A percentile compares a stretch with the other conserved stretches of the same genome.
phyloP scores from a whole-genome alignment of 345 rosid species.

The Gossypioides kirkii region DNA sequence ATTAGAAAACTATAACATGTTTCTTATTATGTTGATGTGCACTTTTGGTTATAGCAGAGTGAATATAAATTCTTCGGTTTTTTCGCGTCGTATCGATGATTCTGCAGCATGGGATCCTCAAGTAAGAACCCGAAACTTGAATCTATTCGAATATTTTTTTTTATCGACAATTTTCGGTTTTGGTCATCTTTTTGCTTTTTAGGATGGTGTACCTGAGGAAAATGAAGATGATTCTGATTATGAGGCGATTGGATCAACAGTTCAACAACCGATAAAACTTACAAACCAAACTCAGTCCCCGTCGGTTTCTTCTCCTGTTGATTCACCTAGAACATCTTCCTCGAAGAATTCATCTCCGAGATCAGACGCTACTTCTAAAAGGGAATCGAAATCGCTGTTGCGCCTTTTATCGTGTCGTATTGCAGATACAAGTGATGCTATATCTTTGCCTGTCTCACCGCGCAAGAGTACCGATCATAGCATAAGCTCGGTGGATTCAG shows the following conservation, averaged over 20 bases:
- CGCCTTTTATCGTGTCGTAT: conserved; percentile 29
- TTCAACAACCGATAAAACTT: conserved; percentile 17
- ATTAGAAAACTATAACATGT: not conserved
- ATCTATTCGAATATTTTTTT: not conserved
- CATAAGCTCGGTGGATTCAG: conserved; percentile 40
- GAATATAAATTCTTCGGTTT: conserved; percentile 24
- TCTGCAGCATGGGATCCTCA: conserved; percentile 29
- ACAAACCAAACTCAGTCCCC: conserved; percentile 24
- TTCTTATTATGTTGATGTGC: not conserved
- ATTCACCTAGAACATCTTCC: conserved; percentile 33
- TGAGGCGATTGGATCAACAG: conserved; percentile 22
- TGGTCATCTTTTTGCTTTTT: not conserved
- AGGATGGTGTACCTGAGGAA: conserved; percentile 34
- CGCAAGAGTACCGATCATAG: conserved; percentile 20
- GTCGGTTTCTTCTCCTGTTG: conserved; percentile 25
- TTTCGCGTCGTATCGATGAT: conserved; percentile 27
- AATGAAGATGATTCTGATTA: conserved; percentile 26
- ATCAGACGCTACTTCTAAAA: conserved; percentile 19
- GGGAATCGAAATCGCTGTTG: conserved; percentile 25
- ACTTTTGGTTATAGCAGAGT: conserved; percentile 31
- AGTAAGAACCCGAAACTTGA: conserved; percentile 26
- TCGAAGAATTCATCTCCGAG: conserved; percentile 33
- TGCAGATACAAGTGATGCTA: conserved; percentile 19
- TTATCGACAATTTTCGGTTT: not conserved
- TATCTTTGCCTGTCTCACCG: conserved; percentile 35